Evolutionary conservation across 192 early-diverging fungal genomes (phyloP).

Genomic region (Lobulomyces angularis): DNA sequence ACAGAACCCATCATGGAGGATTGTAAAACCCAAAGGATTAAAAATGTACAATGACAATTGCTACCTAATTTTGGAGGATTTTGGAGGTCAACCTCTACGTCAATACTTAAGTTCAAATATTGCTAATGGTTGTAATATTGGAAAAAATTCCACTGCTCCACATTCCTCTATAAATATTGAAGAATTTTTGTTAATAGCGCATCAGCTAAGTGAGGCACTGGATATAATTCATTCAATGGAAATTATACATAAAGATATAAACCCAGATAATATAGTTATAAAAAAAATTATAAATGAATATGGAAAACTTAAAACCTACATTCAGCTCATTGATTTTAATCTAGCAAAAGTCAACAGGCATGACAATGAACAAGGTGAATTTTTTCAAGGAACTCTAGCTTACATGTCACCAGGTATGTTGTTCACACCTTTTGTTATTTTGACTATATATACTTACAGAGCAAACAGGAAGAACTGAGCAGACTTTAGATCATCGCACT

Average conservation of each 20-base stretch:
- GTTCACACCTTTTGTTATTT: neutral
- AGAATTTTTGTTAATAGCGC: constrained; percentile 17
- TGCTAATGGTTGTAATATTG: neutral
- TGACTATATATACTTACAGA: constrained; percentile 14
- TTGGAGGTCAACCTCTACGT: constrained; percentile 18
- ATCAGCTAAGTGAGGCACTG: constrained; percentile 27
- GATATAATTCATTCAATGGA: constrained; percentile 25
- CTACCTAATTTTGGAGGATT: constrained; percentile 24
- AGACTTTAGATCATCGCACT: constrained; percentile 27
- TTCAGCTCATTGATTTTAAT: constrained; percentile 36
- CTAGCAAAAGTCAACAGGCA: constrained; percentile 13
- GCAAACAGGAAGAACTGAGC: constrained; percentile 34
- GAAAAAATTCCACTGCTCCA: neutral
- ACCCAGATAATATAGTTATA: constrained; percentile 35
- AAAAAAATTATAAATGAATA: constrained; percentile 1
- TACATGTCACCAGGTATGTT: constrained; percentile 34
- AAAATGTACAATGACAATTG: constrained; percentile 15
- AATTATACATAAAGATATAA: constrained; percentile 35
- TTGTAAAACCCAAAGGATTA: constrained; percentile 19
- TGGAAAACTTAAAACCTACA: constrained; percentile 2
- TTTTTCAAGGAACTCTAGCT: constrained; percentile 24
- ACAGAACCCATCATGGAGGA: constrained; percentile 5
- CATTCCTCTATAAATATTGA: constrained; percentile 13
- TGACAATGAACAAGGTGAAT: constrained; percentile 4
- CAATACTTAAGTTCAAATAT: constrained; percentile 5